A percentile compares a stretch with the other conserved stretches of the same genome.
Conservation (phyloP, 1,284 basidiomycete species). For the Gymnopus androsaceus region DNA sequence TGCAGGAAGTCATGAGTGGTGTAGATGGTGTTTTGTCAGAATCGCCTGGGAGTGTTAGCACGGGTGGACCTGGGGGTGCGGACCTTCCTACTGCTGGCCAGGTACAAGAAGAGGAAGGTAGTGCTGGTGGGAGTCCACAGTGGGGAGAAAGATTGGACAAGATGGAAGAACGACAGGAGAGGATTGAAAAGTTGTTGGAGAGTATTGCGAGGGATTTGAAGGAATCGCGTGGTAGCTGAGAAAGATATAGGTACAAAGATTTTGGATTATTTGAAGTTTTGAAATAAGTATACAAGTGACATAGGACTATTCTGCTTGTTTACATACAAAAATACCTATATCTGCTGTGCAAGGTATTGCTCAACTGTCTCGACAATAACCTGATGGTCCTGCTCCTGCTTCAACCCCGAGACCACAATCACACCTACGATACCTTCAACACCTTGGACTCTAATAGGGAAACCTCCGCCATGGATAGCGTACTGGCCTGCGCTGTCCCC, state of each 20-base stretch:
- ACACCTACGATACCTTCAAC: conserved; percentile 4
- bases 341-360: background rate
- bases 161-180: conserved; percentile 17
- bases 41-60: conserved; percentile 23
- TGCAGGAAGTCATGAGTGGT: conserved; percentile 14
- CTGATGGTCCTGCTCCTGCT: conserved; percentile 5
- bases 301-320: too few species aligned
- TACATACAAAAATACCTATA: too few species aligned
- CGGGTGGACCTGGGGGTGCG: background rate
- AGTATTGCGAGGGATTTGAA: conserved; percentile 18
- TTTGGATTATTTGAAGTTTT: too few species aligned
- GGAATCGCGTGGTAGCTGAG: too few species aligned
- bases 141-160: conserved; percentile 7
- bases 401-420: conserved; percentile 6
- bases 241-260: too few species aligned
- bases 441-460: conserved; percentile 1
- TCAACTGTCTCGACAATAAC: background rate
- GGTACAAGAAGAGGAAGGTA: conserved; percentile 14
- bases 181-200: conserved; percentile 18
- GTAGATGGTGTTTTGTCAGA: conserved; percentile 15
- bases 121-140: conserved; percentile 6
- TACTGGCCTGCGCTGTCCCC: conserved; percentile 1
- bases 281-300: too few species aligned
- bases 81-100: conserved; percentile 17
- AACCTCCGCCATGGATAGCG: conserved; percentile 6